Base-by-base conservation (phyloP, 2,329 filamentous ascomycete genomes). In the Curvularia eragrostidis region DNA sequence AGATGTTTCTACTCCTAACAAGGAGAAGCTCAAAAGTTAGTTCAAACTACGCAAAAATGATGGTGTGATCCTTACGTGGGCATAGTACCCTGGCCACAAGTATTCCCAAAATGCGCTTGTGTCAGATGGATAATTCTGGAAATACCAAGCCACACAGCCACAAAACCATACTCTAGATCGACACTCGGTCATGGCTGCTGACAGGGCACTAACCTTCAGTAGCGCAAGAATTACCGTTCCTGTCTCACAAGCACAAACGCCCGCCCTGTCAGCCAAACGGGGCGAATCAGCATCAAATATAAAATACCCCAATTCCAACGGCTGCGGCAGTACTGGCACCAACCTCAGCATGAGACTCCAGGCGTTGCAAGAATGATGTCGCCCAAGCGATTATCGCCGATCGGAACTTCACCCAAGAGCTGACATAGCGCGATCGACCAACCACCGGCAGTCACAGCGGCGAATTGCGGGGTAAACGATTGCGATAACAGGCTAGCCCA, bases 311-410 rank as follows among this genome's bases (percentile, higher is more conserved):
- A 43, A 48, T 48, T 21, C 8, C 43, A 26, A 43, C 26, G n/a
- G 43, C 3, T 28, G 30, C 21, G 26, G 21, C 48, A 13, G 28
- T 15, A 48, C 5, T 18, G 26, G 19, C 21, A 19, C n/a, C 36
- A n/a, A 39, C 48, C 23, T 23, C 10, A 28, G 26, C 13, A 2
- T 26, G 8, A 48, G 44, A 54, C n/a, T 5, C 7, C 12, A 9
- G 36, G 19, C 46, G 24, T 54, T 38, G 34, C 47, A 30, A 28
- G 32, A 51, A 41, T 60, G 57, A 60, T 62, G 53, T 54, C 57
- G 51, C 41, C 57, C 54, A 56, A 62, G 60, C 57, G 26, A 36
- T 15, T 19, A 43, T 19, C 42, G 58, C 57, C 42, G 54, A 58
- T 62, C 56, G 26, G 38, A 39, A 44, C 47, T 50, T 49, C 54